These are phyloP conservation scores for Phaseolus lunatus DNA, from an alignment of 306 rosid genomes.

Conservation along the genomic window DNA sequence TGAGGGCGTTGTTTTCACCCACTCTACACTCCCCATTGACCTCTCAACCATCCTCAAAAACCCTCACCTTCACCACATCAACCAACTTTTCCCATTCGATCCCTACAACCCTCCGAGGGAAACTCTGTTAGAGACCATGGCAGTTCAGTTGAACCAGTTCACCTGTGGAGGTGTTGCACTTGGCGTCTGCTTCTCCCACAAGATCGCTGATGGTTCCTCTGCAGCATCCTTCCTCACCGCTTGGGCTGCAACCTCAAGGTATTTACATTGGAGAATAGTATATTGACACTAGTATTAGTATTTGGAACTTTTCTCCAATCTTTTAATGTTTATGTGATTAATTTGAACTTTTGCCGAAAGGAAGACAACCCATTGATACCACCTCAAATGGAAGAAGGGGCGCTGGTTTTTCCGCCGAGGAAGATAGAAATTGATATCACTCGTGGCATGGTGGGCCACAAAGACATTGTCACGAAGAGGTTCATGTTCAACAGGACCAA, in stretches of 20 bases:
- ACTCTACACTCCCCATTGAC: neutral
- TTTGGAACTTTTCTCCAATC: too few relatives aligned
- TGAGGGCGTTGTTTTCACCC: constrained; percentile 27
- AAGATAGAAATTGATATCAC: neutral
- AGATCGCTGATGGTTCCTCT: constrained; percentile 38
- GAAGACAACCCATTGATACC: too few relatives aligned
- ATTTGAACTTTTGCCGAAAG: too few relatives aligned
- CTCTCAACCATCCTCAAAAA: constrained; percentile 12
- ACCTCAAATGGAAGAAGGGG: constrained; percentile 6
- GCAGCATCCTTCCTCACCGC: neutral
- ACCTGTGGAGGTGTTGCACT: constrained; percentile 37
- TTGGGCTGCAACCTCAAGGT: constrained; percentile 17
- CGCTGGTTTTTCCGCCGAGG: constrained; percentile 7
- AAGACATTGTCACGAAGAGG: neutral
- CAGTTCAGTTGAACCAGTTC: constrained; percentile 27
- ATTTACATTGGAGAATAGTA: too few relatives aligned
- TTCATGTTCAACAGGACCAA: neutral
- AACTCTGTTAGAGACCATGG: neutral
- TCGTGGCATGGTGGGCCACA: neutral
- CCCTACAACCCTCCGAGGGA: neutral
- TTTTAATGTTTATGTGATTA: too few relatives aligned
- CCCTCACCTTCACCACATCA: neutral
- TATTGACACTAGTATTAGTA: too few relatives aligned
- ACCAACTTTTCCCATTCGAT: constrained; percentile 31
- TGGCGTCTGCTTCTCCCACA: constrained; percentile 44